Evolutionary conservation across 192 early-diverging fungal genomes (phyloP).

Genomic region (Geranomyces michiganensis): DNA sequence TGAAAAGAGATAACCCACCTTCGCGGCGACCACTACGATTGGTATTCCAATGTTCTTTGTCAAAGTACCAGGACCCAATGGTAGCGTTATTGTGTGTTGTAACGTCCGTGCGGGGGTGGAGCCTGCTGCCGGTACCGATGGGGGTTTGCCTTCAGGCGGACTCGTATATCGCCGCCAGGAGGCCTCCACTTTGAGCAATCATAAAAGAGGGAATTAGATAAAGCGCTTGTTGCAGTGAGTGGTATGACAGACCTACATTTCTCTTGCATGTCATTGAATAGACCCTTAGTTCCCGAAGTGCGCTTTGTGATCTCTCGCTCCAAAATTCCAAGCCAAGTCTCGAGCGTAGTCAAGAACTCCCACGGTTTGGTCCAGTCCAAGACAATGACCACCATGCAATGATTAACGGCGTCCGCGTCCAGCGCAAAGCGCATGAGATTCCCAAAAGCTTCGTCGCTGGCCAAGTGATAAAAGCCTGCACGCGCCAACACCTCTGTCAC

Average conservation of each 20-base stretch:
- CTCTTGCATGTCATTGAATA: conserved; percentile 10
- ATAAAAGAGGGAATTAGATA: too few relatives aligned
- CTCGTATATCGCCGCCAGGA: conserved; percentile 75
- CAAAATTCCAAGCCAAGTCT: conserved; percentile 78
- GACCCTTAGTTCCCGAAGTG: background rate
- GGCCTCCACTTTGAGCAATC: conserved; percentile 57
- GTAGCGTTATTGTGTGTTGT: conserved; percentile 40
- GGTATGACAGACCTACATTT: conserved; percentile 6
- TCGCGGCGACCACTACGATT: conserved; percentile 85
- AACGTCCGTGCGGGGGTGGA: background rate
- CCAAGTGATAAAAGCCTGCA: conserved; percentile 79
- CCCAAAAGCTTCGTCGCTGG: conserved; percentile 67
- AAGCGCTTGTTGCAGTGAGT: background rate
- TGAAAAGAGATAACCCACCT: conserved; percentile 50
- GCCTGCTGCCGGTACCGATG: background rate
- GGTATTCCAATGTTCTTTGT: conserved; percentile 86
- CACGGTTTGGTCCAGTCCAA: conserved; percentile 93
- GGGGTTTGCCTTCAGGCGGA: conserved; percentile 19
- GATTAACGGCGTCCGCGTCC: conserved; percentile 62
- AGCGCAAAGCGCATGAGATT: conserved; percentile 75
- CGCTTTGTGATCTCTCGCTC: conserved; percentile 29
- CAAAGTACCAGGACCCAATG: conserved; percentile 78
- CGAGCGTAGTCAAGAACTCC: conserved; percentile 78
- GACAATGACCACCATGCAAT: conserved; percentile 72
- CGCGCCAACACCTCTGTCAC: conserved; percentile 66